phyloP scores from a whole-genome alignment of 2,329 filamentous ascomycete species.

The Diplodia mutila region DNA sequence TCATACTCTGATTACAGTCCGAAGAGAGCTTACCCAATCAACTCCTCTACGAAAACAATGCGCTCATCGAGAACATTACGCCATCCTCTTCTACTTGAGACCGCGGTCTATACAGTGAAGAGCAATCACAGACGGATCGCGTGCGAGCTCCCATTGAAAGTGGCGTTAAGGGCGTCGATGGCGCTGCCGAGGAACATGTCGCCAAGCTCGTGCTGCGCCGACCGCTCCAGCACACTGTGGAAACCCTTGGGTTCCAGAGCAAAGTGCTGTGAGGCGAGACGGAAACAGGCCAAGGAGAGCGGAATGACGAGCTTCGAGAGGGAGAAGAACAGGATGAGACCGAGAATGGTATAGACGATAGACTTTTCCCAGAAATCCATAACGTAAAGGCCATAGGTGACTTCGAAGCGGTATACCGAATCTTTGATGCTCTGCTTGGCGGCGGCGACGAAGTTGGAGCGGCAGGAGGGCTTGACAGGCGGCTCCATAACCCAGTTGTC shows the following conservation, averaged over 20 bases:
- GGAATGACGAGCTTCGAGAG: constrained; percentile 13
- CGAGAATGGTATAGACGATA: constrained; percentile 22
- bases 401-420: constrained; percentile 46
- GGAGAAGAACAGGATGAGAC: background rate
- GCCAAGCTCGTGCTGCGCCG: background rate
- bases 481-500: background rate
- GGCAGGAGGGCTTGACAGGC: constrained; percentile 3
- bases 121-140: background rate
- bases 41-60: background rate
- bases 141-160: background rate
- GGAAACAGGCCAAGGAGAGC: background rate
- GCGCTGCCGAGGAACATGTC: background rate
- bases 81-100: background rate
- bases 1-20: too few species aligned
- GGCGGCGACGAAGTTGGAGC: background rate
- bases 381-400: constrained; percentile 34
- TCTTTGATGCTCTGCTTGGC: constrained; percentile 31
- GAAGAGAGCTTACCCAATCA: background rate
- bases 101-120: background rate
- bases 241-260: constrained; percentile 13
- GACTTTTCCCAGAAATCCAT: constrained; percentile 27
- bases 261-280: constrained; percentile 1
- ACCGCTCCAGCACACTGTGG: constrained; percentile 6
- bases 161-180: background rate
- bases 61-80: background rate